These are phyloP conservation scores for Backusella liffmaniae DNA, from an alignment of 192 early-diverging fungal species.

Conservation along the genomic window DNA sequence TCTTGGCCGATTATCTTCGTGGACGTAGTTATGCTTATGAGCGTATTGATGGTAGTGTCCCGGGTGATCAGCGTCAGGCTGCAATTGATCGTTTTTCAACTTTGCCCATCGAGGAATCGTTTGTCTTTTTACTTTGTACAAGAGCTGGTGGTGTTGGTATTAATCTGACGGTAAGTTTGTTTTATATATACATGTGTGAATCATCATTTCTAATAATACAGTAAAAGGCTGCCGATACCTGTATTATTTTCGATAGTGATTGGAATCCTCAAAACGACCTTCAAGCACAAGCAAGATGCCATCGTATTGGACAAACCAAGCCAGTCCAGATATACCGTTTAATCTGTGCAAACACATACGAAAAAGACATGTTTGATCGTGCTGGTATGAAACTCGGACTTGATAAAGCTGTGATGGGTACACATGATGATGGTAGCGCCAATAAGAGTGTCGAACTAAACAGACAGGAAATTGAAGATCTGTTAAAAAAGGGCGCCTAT, in stretches of 20 bases:
- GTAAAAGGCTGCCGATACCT: slow-evolving; percentile 71
- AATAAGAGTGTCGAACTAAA: slow-evolving; percentile 53
- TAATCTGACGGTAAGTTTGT: slow-evolving; percentile 62
- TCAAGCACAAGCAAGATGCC: slow-evolving; percentile 80
- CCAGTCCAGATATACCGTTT: slow-evolving; percentile 76
- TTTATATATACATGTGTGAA: not conserved
- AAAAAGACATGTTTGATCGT: slow-evolving; percentile 88
- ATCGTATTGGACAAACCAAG: slow-evolving; percentile 89
- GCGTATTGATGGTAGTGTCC: slow-evolving; percentile 79
- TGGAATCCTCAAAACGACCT: slow-evolving; percentile 93
- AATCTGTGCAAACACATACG: slow-evolving; percentile 81
- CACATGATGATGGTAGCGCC: slow-evolving; percentile 44
- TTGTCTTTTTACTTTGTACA: slow-evolving; percentile 86
- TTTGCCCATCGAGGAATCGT: slow-evolving; percentile 64
- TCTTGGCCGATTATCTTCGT: slow-evolving; percentile 80
- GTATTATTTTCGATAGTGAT: slow-evolving; percentile 85
- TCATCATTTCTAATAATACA: not conserved
- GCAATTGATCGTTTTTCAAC: slow-evolving; percentile 83
- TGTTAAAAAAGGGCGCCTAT: slow-evolving; percentile 88
- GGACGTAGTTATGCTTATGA: slow-evolving; percentile 71
- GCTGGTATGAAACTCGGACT: slow-evolving; percentile 86
- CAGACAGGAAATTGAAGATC: slow-evolving; percentile 80
- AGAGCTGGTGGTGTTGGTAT: slow-evolving; percentile 87
- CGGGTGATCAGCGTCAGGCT: slow-evolving; percentile 79
- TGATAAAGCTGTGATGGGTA: slow-evolving; percentile 70